Base-by-base conservation (phyloP, 192 early-diverging fungal species). In the Gamsiella multidivaricata region DNA sequence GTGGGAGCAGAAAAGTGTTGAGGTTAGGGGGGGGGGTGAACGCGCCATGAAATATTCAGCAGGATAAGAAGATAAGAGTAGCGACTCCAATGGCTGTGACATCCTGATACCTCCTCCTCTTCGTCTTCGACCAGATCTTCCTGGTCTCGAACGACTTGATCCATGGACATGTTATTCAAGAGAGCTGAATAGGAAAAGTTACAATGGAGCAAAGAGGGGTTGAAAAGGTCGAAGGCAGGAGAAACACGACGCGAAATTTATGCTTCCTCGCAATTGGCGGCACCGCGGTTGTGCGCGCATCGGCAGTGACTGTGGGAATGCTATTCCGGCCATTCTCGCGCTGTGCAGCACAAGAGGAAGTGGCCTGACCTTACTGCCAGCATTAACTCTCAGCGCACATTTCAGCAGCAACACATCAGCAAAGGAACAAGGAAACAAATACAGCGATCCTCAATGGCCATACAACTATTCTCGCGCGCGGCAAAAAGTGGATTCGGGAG, bases 81-180 rank as follows among this genome's bases (percentile, higher is more conserved):
- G 26, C 34, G 6, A 46, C 9, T 23, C 51, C 18, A 18, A 18
- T 42, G 41, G 18, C 41, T 42, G 41, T 42, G 12, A 18, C 41
- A 42, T n/a, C n/a, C n/a, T n/a, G n/a, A n/a, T 46, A 46, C 45
- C 17, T 46, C 45, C 6, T 46, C 45, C 20, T 60, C 56, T 17
- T 69, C 57, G 9, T 69, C 67, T 18, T 62, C 60, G 37, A 63
- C 33, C 23, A 32, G 25, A 46, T 57, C 70, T 0, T 49, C 54
- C 32, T 56, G 42, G 33, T 72, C 70, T 23, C 53, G 61, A 10
- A 72, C 70, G 31, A 72, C 70, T 54, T 72, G 70, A 52, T 72
- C 70, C 70, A 64, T 57, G 3, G 61, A 20, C 63, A 65, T 65
- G 29, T 9, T 34, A 49, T 3, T 17, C n/a, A n/a, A n/a, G 37